Conservation (phyloP, 257 asterid species). For the Plantago major region DNA sequence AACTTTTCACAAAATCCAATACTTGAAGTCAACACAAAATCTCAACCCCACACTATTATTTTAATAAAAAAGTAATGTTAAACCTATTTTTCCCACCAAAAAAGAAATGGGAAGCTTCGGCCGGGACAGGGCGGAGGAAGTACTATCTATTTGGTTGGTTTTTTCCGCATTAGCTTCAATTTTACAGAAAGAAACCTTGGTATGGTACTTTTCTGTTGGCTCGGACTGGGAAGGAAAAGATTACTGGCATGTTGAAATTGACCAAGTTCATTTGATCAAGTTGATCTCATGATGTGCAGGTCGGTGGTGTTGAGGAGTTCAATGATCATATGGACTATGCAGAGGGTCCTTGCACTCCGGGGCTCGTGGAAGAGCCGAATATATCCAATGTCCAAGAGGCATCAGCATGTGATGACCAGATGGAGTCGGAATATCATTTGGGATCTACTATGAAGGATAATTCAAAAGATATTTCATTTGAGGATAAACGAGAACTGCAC, state of each 20-base stretch:
- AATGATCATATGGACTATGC: constrained; percentile 66
- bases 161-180: too few species aligned
- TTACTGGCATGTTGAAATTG: too few species aligned
- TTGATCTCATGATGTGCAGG: constrained; percentile 32
- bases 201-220: too few species aligned
- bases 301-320: constrained; percentile 42
- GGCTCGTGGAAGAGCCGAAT: constrained; percentile 74
- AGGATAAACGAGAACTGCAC: constrained; percentile 37
- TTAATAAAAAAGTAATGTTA: background rate
- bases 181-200: too few species aligned
- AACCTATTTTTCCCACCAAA: constrained; percentile 1
- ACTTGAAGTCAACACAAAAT: too few species aligned
- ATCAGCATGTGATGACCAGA: constrained; percentile 78
- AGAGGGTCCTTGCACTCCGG: constrained; percentile 95
- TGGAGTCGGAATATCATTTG: constrained; percentile 57
- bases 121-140: too few species aligned
- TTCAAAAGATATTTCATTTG: constrained; percentile 28
- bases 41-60: too few species aligned
- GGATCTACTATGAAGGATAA: constrained; percentile 37
- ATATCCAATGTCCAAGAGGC: constrained; percentile 70
- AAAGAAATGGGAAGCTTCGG: too few species aligned
- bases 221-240: too few species aligned
- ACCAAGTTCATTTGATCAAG: constrained; percentile 14
- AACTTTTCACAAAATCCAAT: too few species aligned
- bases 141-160: too few species aligned